Evolutionary conservation across 805 yeast species (phyloP).

Genomic region (Kuraishia borneana): DNA sequence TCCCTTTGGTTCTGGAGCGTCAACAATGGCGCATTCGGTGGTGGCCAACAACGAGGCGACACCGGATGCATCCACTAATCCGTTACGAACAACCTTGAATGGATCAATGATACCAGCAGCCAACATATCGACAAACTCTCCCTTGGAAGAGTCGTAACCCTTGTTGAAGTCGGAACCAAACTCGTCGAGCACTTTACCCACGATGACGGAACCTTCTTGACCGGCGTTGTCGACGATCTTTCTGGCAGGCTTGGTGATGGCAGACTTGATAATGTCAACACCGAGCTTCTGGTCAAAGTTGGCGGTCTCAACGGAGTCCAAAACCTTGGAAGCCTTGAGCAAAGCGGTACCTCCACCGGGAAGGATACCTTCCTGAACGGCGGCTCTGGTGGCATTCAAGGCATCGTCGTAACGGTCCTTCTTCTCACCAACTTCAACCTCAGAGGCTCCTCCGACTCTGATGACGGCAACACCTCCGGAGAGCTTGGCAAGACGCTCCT

Average conservation of each 20-base stretch:
- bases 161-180: slow-evolving; percentile 63
- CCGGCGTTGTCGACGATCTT: slow-evolving; percentile 96
- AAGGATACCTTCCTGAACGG: slow-evolving; percentile 95
- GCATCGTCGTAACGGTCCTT: slow-evolving; percentile 99
- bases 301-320: slow-evolving; percentile 59
- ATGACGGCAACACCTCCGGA: slow-evolving; percentile 98
- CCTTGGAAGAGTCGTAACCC: slow-evolving; percentile 89
- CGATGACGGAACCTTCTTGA: slow-evolving; percentile 93
- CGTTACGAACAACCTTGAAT: slow-evolving; percentile 93
- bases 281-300: slow-evolving; percentile 97
- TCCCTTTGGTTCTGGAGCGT: slow-evolving; percentile 75
- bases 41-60: slow-evolving; percentile 96
- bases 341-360: slow-evolving; percentile 99
- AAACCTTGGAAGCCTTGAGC: slow-evolving; percentile 75
- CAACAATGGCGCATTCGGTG: slow-evolving; percentile 96
- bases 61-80: slow-evolving; percentile 93
- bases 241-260: slow-evolving; percentile 91
- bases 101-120: slow-evolving; percentile 98
- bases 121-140: slow-evolving; percentile 92
- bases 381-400: slow-evolving; percentile 96
- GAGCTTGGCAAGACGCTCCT: slow-evolving; percentile 93
- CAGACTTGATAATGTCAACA: slow-evolving; percentile 84
- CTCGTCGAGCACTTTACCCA: slow-evolving; percentile 68
- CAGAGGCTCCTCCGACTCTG: slow-evolving; percentile 95
- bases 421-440: slow-evolving; percentile 98